phyloP scores from a whole-genome alignment of 495 filamentous ascomycete genomes.

The Podospora tetraspora region DNA sequence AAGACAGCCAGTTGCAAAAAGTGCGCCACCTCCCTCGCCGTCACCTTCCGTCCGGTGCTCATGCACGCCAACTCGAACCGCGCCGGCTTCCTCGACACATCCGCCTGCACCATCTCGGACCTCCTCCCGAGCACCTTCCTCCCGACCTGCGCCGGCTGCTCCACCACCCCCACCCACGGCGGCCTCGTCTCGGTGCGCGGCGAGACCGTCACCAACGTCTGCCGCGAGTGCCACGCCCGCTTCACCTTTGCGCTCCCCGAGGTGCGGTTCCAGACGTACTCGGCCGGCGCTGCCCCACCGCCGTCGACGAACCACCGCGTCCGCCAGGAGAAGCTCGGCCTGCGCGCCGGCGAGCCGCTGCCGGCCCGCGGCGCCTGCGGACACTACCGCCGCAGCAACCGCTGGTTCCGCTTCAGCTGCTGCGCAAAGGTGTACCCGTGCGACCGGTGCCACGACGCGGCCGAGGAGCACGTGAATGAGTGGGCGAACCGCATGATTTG shows the following conservation, averaged over 20 bases:
- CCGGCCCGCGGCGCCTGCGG: conserved; percentile 67
- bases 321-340: conserved; percentile 69
- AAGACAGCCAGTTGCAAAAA: conserved; percentile 62
- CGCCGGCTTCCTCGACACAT: conserved; percentile 78
- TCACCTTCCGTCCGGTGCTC: conserved; percentile 66
- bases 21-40: conserved; percentile 63
- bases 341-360: conserved; percentile 73
- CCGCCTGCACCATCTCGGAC: conserved; percentile 72
- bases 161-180: conserved; percentile 57
- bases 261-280: conserved; percentile 72
- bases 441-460: conserved; percentile 77
- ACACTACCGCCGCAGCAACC: conserved; percentile 74
- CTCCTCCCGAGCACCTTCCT: conserved; percentile 79
- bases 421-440: conserved; percentile 63
- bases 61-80: conserved; percentile 72
- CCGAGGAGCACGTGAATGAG: conserved; percentile 68
- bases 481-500: conserved; percentile 89
- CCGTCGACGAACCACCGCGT: conserved; percentile 41
- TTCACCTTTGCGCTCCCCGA: conserved; percentile 81
- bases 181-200: conserved; percentile 62
- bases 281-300: conserved; percentile 43
- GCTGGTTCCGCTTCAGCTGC: conserved; percentile 76
- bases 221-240: conserved; percentile 74
- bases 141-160: conserved; percentile 78
- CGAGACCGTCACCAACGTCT: conserved; percentile 70